Conservation (phyloP, 306 rosid species). For the Quercus suber region DNA sequence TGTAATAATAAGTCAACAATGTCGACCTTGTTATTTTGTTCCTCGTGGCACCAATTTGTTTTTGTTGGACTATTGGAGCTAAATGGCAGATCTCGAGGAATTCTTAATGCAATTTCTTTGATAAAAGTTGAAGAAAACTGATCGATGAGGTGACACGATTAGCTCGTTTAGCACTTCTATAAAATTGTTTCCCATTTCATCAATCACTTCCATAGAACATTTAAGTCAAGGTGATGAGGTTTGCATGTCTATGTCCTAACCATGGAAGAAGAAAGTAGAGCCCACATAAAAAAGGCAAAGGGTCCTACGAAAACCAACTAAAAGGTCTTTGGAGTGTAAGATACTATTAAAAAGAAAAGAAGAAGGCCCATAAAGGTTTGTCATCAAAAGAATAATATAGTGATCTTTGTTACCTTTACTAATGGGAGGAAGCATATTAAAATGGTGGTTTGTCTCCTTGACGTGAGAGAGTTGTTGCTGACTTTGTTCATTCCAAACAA, state of each 20-base stretch:
- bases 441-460: neutral
- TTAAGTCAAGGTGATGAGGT: neutral
- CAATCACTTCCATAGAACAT: too few species aligned
- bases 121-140: too few species aligned
- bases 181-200: too few species aligned
- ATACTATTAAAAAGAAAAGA: neutral
- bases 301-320: neutral
- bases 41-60: neutral
- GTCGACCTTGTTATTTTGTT: neutral
- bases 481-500: neutral
- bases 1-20: neutral
- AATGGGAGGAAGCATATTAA: neutral
- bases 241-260: neutral
- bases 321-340: neutral
- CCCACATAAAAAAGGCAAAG: neutral
- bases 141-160: too few species aligned
- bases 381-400: neutral
- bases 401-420: neutral
- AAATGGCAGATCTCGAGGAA: neutral
- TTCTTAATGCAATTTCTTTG: too few species aligned
- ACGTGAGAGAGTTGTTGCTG: neutral
- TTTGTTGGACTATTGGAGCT: too few species aligned
- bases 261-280: too few species aligned
- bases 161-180: too few species aligned
- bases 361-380: conserved; percentile 18